These are phyloP conservation scores for Coniosporium tulheliwenetii DNA, from an alignment of 2,329 filamentous ascomycete genomes.

Conservation along the genomic window DNA sequence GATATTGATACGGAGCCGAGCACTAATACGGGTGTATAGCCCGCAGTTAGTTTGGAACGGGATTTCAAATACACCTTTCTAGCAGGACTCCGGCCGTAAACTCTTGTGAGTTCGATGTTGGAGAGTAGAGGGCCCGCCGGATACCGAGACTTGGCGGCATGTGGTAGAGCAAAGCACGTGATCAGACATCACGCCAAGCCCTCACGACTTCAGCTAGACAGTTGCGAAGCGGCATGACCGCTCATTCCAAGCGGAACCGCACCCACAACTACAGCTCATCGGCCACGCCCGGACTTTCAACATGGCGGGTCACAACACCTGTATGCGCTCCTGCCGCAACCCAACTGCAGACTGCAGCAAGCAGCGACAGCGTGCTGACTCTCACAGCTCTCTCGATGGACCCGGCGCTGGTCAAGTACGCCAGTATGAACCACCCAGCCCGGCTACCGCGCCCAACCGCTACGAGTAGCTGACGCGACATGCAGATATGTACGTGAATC, in stretches of 20 bases:
- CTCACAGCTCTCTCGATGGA: constrained; percentile 32
- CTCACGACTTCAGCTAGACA: too few relatives aligned
- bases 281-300: constrained; percentile 3
- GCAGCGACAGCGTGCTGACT: constrained; percentile 5
- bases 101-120: too few relatives aligned
- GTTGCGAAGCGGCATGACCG: too few relatives aligned
- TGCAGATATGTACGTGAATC: constrained; percentile 66
- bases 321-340: constrained; percentile 7
- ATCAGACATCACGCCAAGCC: too few relatives aligned
- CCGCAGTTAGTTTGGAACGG: too few relatives aligned
- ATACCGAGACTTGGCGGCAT: too few relatives aligned
- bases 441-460: constrained; percentile 17
- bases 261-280: not conserved
- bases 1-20: too few relatives aligned
- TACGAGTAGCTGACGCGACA: not conserved
- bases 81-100: too few relatives aligned
- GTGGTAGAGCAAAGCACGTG: too few relatives aligned
- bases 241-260: not conserved
- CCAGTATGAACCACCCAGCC: constrained; percentile 28
- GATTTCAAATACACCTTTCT: too few relatives aligned
- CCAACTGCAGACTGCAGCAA: not conserved
- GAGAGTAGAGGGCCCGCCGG: too few relatives aligned
- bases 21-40: too few relatives aligned
- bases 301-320: constrained; percentile 21
- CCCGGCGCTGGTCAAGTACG: constrained; percentile 41